phyloP scores from a whole-genome alignment of 2,329 filamentous ascomycete species.

The Alternaria hordeiaustralica region DNA sequence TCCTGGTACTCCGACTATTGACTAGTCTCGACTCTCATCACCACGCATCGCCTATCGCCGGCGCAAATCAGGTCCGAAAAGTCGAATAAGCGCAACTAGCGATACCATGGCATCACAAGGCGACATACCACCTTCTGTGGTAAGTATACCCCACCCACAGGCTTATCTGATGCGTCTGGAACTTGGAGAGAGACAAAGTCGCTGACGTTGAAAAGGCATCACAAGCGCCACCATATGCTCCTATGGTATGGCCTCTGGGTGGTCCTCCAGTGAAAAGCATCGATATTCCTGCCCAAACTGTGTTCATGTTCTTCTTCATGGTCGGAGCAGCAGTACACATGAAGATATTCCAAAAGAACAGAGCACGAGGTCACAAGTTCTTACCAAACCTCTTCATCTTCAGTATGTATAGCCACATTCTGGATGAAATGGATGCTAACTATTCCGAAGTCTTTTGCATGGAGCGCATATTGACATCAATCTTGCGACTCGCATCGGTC shows the following conservation, averaged over 20 bases:
- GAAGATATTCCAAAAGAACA: conserved; percentile 51
- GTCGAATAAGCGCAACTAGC: background rate
- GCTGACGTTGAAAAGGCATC: conserved; percentile 22
- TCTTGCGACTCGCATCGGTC: conserved; percentile 46
- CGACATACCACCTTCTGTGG: conserved; percentile 21
- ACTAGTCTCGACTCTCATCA: background rate
- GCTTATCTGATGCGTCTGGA: background rate
- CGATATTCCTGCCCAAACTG: conserved; percentile 51
- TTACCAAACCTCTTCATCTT: conserved; percentile 50
- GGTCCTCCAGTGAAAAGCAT: conserved; percentile 44
- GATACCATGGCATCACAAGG: conserved; percentile 17
- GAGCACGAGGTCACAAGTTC: conserved; percentile 50
- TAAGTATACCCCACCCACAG: conserved; percentile 1
- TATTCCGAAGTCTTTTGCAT: conserved; percentile 49
- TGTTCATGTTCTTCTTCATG: conserved; percentile 53
- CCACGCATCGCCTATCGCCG: background rate
- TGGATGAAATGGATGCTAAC: background rate
- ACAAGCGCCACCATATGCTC: conserved; percentile 39
- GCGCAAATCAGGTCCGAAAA: background rate
- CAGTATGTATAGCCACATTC: conserved; percentile 27
- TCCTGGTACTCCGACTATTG: background rate
- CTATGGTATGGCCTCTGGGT: conserved; percentile 44
- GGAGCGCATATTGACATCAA: conserved; percentile 50
- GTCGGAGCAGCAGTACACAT: conserved; percentile 50
- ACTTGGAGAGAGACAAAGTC: background rate